Conservation (phyloP, 2,329 filamentous ascomycete species). For the Anthostomella pinea region DNA sequence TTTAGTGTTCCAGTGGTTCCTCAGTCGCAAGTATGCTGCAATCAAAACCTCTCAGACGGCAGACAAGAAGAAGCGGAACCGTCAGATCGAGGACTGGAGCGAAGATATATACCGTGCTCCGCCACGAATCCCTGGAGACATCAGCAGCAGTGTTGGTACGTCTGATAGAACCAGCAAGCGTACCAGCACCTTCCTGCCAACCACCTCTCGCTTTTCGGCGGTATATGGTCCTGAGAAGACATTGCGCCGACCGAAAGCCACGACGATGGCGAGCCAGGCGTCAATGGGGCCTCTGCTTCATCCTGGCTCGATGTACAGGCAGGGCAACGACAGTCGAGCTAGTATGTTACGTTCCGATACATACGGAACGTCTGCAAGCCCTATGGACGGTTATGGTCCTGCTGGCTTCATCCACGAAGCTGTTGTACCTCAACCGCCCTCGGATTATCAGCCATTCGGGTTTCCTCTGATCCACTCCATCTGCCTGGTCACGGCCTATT, state of each 20-base stretch:
- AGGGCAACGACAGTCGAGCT: constrained; percentile 58
- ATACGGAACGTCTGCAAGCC: constrained; percentile 51
- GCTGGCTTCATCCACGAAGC: constrained; percentile 95
- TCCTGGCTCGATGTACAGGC: constrained; percentile 69
- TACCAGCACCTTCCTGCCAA: constrained; percentile 80
- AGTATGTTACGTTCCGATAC: constrained; percentile 64
- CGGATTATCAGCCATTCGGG: constrained; percentile 96
- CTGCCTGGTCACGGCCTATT: constrained; percentile 94
- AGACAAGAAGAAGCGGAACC: constrained; percentile 78
- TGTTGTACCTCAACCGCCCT: constrained; percentile 92
- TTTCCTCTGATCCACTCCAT: constrained; percentile 92
- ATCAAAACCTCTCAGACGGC: constrained; percentile 79
- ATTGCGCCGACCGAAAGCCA: constrained; percentile 57
- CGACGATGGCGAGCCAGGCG: constrained; percentile 92
- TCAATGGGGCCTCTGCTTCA: constrained; percentile 70
- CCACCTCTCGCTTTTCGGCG: constrained; percentile 90
- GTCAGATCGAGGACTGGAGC: constrained; percentile 96
- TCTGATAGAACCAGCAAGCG: constrained; percentile 77
- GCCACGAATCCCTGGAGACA: constrained; percentile 73
- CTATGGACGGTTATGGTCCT: constrained; percentile 71
- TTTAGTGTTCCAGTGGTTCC: constrained; percentile 92
- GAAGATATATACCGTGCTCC: constrained; percentile 96
- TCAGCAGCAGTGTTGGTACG: constrained; percentile 60
- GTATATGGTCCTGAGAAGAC: constrained; percentile 74
- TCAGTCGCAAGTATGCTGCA: constrained; percentile 81